A percentile compares a stretch with the other conserved stretches of the same genome.
These are phyloP conservation scores for Simplicillium sp. DNA, from an alignment of 2,329 filamentous ascomycete species.

Conservation along the genomic window DNA sequence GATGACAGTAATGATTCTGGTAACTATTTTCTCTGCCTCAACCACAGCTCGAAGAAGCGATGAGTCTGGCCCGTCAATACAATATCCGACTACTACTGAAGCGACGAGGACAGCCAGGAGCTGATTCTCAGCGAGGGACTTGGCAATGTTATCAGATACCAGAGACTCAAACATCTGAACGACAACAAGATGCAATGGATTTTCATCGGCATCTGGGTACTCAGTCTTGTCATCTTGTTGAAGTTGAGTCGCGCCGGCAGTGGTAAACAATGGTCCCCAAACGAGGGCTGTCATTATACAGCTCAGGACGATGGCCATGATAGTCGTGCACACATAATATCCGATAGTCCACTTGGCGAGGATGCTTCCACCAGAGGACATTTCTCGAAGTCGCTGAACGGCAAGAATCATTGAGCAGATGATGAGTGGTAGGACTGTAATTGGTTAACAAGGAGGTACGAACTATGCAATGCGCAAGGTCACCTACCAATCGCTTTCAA, in stretches of 20 bases:
- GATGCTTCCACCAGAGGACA: constrained; percentile 30
- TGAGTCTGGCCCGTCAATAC: constrained; percentile 25
- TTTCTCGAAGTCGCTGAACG: constrained; percentile 34
- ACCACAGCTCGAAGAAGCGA: constrained; percentile 30
- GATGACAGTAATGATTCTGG: constrained; percentile 33
- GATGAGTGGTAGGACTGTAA: constrained; percentile 38
- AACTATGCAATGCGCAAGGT: not conserved
- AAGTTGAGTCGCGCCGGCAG: constrained; percentile 19
- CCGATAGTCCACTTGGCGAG: constrained; percentile 39
- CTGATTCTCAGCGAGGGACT: constrained; percentile 33
- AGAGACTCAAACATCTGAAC: constrained; percentile 38
- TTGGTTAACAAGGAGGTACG: no score
- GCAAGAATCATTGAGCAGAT: constrained; percentile 42
- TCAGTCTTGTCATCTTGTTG: constrained; percentile 14
- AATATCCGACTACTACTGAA: constrained; percentile 34
- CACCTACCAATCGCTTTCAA: constrained; percentile 33
- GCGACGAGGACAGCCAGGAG: constrained; percentile 37
- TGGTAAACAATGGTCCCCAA: constrained; percentile 35
- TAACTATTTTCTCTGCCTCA: constrained; percentile 39
- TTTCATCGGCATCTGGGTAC: constrained; percentile 20
- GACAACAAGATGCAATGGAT: constrained; percentile 30
- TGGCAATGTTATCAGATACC: constrained; percentile 37
- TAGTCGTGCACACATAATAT: constrained; percentile 40
- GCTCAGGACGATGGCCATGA: constrained; percentile 36
- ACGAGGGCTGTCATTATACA: constrained; percentile 35